Percentiles rank a stretch among this genome's conserved stretches.
phyloP scores from a whole-genome alignment of 352 stramenopile genomes.

The Globisporangium nodosum region DNA sequence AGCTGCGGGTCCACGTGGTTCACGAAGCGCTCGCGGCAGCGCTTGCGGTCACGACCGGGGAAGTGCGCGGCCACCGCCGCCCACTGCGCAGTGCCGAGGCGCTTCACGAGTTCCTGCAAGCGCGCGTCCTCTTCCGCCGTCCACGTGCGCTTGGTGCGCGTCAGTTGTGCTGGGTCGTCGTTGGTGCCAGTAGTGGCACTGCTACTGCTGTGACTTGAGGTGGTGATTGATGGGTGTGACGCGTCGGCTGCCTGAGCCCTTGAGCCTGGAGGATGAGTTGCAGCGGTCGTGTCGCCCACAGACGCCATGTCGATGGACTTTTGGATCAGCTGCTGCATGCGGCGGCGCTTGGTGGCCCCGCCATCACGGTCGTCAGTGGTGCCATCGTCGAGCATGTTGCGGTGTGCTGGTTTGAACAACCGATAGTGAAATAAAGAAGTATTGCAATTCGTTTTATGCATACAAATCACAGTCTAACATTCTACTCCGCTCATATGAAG shows the following conservation, averaged over 20 bases:
- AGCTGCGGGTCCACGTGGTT: constrained; percentile 56
- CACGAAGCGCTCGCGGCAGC: constrained; percentile 65
- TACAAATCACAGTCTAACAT: not conserved
- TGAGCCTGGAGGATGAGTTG: not conserved
- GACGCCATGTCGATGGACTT: constrained; percentile 29
- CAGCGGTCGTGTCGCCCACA: not conserved
- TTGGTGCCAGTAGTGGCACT: not conserved
- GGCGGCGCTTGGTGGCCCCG: constrained; percentile 35
- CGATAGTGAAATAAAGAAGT: too few relatives aligned
- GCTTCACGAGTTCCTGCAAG: constrained; percentile 33
- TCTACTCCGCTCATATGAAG: not conserved
- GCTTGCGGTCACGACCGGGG: constrained; percentile 45
- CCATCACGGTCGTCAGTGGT: not conserved
- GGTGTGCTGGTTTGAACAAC: too few relatives aligned
- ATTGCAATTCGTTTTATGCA: not conserved
- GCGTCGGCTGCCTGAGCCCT: not conserved
- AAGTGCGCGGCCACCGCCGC: constrained; percentile 34
- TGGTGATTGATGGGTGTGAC: not conserved
- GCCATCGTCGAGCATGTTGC: not conserved
- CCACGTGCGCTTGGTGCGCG: constrained; percentile 24
- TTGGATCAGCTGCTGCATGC: constrained; percentile 50
- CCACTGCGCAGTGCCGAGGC: constrained; percentile 30
- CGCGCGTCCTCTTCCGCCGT: constrained; percentile 37
- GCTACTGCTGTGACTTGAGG: not conserved
- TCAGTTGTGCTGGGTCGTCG: not conserved